Base-by-base conservation (phyloP, 2,329 filamentous ascomycete genomes). In the Ascochyta lentis region DNA sequence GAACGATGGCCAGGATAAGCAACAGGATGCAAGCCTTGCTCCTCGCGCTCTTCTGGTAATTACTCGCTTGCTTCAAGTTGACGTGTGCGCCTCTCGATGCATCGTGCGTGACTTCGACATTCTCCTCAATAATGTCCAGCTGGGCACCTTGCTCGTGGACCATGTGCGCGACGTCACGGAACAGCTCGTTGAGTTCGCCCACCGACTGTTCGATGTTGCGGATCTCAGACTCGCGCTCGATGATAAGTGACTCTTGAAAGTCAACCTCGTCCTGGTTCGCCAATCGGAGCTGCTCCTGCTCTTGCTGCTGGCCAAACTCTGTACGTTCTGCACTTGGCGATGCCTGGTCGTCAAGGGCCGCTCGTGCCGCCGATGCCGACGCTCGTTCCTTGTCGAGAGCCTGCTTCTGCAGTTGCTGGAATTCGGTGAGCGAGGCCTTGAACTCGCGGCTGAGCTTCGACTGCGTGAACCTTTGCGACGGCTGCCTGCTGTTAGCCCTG, bases 171-270 rank as follows among this genome's bases (percentile, higher is more conserved):
- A 99, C 92, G 79, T 99, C 94, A 60, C 93, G 85, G 82, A 99
- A 99, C 39, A 99, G 84, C 71, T 98, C 95, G 69, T 99, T 99
- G 60, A 99, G 81, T 70, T 99, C 95, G 51, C 90, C 90, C 6
- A 99, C 95, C 51, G 91, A 92, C 76, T 97, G 93, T 79, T 98
- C 95, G 69, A 99, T 99, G 73, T 96, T 96, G 59, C 93, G 89
- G 64, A 99, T 99, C 80, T 99, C 95, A 54, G 92, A 88, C 77
- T 99, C 95, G 49, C 96, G 92, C 81, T 99, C 94, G 58, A 96
- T 89, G 71, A 99, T 99, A 55, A 99, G 82, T 15, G 90, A 88
- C 66, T 99, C 95, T 73, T 99, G 95, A 79, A 97, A 99, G 73
- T 99, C 94, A 39, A 99, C 95, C 72, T 99, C 96, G 66, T 92